phyloP scores from a whole-genome alignment of 1,284 basidiomycete species.

The Cryptococcus maquisensis region DNA sequence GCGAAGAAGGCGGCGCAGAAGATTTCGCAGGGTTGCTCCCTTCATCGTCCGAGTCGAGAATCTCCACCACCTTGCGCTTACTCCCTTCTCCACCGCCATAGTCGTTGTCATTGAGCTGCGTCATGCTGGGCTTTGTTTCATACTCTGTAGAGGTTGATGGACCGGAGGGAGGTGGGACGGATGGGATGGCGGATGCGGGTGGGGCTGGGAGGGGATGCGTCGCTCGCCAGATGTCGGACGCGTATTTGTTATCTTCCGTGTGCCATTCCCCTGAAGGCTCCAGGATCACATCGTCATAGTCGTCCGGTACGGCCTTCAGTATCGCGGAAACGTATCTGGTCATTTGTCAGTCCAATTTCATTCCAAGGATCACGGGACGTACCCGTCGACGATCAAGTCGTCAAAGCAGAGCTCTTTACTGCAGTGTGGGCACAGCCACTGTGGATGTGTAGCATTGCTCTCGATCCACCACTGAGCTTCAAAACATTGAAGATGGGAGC shows the following conservation, averaged over 20 bases:
- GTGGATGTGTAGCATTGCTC: constrained; percentile 93
- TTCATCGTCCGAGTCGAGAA: constrained; percentile 75
- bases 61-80: constrained; percentile 55
- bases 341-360: constrained; percentile 2
- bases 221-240: constrained; percentile 65
- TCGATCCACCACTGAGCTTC: constrained; percentile 92
- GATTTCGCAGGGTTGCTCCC: constrained; percentile 2
- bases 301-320: constrained; percentile 55
- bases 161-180: background rate
- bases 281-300: constrained; percentile 84
- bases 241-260: constrained; percentile 78
- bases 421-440: constrained; percentile 95
- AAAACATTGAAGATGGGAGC: constrained; percentile 92
- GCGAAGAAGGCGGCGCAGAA: constrained; percentile 3
- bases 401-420: constrained; percentile 71
- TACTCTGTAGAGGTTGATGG: background rate
- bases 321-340: constrained; percentile 29
- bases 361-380: constrained; percentile 32
- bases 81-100: constrained; percentile 7
- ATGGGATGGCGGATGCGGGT: constrained; percentile 1
- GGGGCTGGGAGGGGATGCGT: constrained; percentile 49
- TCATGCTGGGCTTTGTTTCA: constrained; percentile 1
- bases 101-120: background rate
- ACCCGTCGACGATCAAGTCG: constrained; percentile 90
- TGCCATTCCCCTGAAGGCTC: constrained; percentile 96